Evolutionary conservation across 192 early-diverging fungal genomes (phyloP).

Genomic region (Gonapodya prolifera): DNA sequence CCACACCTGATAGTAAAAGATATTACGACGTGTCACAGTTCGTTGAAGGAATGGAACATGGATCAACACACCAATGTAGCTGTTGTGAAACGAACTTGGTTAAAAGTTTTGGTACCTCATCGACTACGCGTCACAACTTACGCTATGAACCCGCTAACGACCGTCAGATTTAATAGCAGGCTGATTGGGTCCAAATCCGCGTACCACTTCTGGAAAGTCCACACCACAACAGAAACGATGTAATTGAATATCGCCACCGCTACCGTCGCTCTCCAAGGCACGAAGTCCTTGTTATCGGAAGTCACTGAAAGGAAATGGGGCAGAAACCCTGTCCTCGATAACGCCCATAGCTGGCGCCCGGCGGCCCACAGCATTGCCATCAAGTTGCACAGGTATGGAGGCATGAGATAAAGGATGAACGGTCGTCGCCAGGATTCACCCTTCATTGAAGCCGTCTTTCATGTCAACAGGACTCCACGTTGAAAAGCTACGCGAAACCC

Average conservation of each 20-base stretch:
- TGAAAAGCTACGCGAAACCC: no score
- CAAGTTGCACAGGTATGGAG: not conserved
- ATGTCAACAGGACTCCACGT: not conserved
- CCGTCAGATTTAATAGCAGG: not conserved
- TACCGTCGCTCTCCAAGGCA: slow-evolving; percentile 7
- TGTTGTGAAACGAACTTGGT: not conserved
- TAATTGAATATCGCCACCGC: not conserved
- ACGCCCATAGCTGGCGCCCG: slow-evolving; percentile 7
- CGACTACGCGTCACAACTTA: not conserved
- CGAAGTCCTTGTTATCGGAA: not conserved
- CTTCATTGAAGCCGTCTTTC: not conserved
- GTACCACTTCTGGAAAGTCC: not conserved
- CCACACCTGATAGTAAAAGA: not conserved
- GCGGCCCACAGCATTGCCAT: slow-evolving; percentile 10
- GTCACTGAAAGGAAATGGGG: not conserved
- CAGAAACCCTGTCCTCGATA: slow-evolving; percentile 8
- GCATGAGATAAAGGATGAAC: not conserved
- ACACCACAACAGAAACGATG: not conserved
- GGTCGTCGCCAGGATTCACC: not conserved
- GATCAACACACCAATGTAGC: not conserved
- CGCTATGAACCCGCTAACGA: not conserved
- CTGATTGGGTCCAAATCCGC: not conserved
- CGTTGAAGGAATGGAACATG: no score
- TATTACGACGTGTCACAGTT: not conserved
- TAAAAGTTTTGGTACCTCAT: no score